Percentiles rank a stretch among this genome's conserved stretches.
Evolutionary conservation across 495 filamentous ascomycete species (phyloP).

Genomic region (Penicillium waksmanii): DNA sequence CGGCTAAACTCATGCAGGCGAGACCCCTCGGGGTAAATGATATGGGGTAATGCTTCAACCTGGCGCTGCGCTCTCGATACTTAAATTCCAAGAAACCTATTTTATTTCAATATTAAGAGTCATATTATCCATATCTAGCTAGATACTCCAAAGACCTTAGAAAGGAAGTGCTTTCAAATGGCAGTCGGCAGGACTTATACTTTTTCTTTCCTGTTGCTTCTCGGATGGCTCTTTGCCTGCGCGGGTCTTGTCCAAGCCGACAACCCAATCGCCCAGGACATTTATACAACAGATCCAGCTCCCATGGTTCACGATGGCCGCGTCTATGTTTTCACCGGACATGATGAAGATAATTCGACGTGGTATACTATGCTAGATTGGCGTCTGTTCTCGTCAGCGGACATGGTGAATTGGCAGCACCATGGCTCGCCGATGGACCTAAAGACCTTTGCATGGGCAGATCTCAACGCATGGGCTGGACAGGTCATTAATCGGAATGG

Average conservation of each 20-base stretch:
- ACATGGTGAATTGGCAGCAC: slow-evolving; percentile 38
- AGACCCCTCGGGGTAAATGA: too few species aligned
- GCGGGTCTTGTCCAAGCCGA: not conserved
- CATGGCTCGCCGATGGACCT: slow-evolving; percentile 25
- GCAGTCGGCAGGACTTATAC: too few species aligned
- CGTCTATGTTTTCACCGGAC: slow-evolving; percentile 35
- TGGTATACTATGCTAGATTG: slow-evolving; percentile 34
- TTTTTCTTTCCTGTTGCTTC: too few species aligned
- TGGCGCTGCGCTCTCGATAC: too few species aligned
- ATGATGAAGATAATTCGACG: slow-evolving; percentile 30
- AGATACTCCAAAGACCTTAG: too few species aligned
- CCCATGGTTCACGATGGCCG: slow-evolving; percentile 33
- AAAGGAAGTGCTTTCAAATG: too few species aligned
- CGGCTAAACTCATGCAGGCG: too few species aligned
- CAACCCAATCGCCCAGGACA: slow-evolving; percentile 18
- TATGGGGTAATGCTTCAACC: too few species aligned
- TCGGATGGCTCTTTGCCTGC: too few species aligned
- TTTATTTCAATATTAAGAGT: too few species aligned
- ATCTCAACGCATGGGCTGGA: slow-evolving; percentile 23
- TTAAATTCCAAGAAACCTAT: too few species aligned
- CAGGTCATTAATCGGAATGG: slow-evolving; percentile 32
- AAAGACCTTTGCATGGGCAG: slow-evolving; percentile 20
- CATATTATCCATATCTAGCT: too few species aligned
- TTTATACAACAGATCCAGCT: slow-evolving; percentile 37
- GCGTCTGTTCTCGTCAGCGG: slow-evolving; percentile 32